A percentile compares a stretch with the other conserved stretches of the same genome.
Evolutionary conservation across 192 early-diverging fungal species (phyloP).

Genomic region (Irineochytrium annulatum): DNA sequence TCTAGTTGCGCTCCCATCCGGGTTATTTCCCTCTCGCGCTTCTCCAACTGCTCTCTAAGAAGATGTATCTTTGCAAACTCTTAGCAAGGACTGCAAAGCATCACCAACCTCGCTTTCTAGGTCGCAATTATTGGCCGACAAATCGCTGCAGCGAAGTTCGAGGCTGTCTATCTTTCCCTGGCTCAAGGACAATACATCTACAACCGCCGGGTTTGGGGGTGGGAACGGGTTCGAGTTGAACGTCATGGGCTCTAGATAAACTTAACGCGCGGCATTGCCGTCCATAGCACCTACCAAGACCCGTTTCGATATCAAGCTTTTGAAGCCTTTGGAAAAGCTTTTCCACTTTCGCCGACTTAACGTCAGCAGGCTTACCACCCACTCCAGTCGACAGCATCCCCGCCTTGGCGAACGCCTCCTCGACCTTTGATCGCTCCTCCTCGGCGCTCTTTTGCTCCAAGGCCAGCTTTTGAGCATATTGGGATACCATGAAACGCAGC

Average conservation of each 20-base stretch:
- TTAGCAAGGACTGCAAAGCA: constrained; percentile 12
- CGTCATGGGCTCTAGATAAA: constrained; percentile 31
- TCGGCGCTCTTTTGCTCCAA: constrained; percentile 37
- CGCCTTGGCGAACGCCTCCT: constrained; percentile 34
- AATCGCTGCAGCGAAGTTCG: constrained; percentile 20
- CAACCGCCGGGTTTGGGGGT: constrained; percentile 30
- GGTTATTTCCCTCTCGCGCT: constrained; percentile 47
- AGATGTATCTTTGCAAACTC: constrained; percentile 26
- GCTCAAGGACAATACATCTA: constrained; percentile 30
- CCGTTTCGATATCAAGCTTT: constrained; percentile 56
- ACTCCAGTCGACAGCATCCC: constrained; percentile 21
- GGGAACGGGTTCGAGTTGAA: constrained; percentile 5
- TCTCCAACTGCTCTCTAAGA: constrained; percentile 32
- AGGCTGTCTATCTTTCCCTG: constrained; percentile 31
- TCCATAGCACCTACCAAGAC: constrained; percentile 25
- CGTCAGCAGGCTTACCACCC: background rate
- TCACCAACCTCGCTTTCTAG: constrained; percentile 39
- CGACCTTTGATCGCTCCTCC: constrained; percentile 32
- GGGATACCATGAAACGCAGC: constrained; percentile 42
- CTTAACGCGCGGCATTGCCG: background rate
- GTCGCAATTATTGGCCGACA: constrained; percentile 35
- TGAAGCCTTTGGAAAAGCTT: constrained; percentile 48
- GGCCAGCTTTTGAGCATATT: constrained; percentile 35
- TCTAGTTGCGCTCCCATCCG: constrained; percentile 47
- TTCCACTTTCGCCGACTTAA: constrained; percentile 17